Base-by-base conservation (phyloP, 2,329 filamentous ascomycete genomes). In the Conoideocrella luteorostrata region DNA sequence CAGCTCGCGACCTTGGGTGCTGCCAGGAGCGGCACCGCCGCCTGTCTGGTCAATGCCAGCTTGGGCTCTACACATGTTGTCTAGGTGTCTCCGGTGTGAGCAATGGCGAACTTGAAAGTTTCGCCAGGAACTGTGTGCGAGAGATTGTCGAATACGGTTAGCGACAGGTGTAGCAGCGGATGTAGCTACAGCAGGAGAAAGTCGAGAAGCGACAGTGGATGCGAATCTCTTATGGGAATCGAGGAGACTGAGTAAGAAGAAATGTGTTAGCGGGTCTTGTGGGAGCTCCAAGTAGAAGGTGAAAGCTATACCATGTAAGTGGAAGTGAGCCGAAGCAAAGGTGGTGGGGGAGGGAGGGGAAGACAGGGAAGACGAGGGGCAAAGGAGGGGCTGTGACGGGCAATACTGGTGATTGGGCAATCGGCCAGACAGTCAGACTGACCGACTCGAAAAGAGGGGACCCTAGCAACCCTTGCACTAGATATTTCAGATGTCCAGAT, bases 1-100 rank as follows among this genome's bases (percentile, higher is more conserved):
- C 52, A 97, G 84, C 71, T 95, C 86, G 56, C 91, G 83, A 30
- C 52, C 56, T 15, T 58, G 67, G 36, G 43, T 26, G 22, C 36
- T 43, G 17, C 45, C 39, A 17, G 52, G 32, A 41, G 49, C 45
- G 13, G 46, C 48, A 44, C 60, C 60, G 45, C 59, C 61, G 51
- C 62, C 57, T 44, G 58, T 58, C 55, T 55, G 51, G 30, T 64
- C 64, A 53, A 57, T 52, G 33, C 52, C 55, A 30, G 61, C 58
- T 32, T 64, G 64, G 39, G 58, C 56, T 52, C 77, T 78, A 67
- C 84, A 87, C 82, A 90, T 91, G 56, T 71, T 73, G 29, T 47
- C 43, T 4, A 39, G 23, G 61, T 73, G 65, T 69, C 84, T 76
- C 68, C 82, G 78, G 66, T 84, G 85, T 43, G 87, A 91, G 66